Evolutionary conservation across 1,284 basidiomycete genomes (phyloP).

Genomic region (Coniophora puteana): DNA sequence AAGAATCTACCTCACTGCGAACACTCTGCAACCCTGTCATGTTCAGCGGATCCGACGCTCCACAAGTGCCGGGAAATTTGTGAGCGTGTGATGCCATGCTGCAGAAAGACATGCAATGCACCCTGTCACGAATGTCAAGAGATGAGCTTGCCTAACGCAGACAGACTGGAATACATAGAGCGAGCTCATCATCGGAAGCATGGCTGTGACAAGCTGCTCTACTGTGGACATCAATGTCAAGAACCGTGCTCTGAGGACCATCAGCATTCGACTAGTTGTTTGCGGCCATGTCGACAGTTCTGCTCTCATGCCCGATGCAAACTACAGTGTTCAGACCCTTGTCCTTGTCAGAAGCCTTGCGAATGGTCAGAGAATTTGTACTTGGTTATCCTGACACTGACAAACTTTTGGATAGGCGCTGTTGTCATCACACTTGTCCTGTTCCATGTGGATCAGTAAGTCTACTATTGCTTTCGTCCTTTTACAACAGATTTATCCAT

Average conservation of each 20-base stretch:
- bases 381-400: background rate
- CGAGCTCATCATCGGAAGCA: constrained; percentile 43
- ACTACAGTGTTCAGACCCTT: constrained; percentile 47
- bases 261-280: constrained; percentile 45
- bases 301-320: constrained; percentile 53
- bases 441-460: constrained; percentile 71
- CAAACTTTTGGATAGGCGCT: constrained; percentile 34
- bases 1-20: constrained; percentile 56
- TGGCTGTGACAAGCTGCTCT: constrained; percentile 47
- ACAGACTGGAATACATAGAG: constrained; percentile 7
- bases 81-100: constrained; percentile 46
- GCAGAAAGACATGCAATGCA: constrained; percentile 47
- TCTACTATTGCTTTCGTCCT: constrained; percentile 3
- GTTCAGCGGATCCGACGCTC: constrained; percentile 39
- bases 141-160: constrained; percentile 17
- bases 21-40: constrained; percentile 44
- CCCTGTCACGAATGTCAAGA: constrained; percentile 50
- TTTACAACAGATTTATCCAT: constrained; percentile 1
- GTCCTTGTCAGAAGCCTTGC: constrained; percentile 64
- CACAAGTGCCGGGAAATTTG: constrained; percentile 44
- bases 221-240: constrained; percentile 58
- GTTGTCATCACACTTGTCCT: constrained; percentile 52
- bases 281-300: constrained; percentile 46
- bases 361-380: constrained; percentile 50
- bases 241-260: constrained; percentile 50